Conservation (phyloP, 495 filamentous ascomycete species). For the Arthonia radiata region DNA sequence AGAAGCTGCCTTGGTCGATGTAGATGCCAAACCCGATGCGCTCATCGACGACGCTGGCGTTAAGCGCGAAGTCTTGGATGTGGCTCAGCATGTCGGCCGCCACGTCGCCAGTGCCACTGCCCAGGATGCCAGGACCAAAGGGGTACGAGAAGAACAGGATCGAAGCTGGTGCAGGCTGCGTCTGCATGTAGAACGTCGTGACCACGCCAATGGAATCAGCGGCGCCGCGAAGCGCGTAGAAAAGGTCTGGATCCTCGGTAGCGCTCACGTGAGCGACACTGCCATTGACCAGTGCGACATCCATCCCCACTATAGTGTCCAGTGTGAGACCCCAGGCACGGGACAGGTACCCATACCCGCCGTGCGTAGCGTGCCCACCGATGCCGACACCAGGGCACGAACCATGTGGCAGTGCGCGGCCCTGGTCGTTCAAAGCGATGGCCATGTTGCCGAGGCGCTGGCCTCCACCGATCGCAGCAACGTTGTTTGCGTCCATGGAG, state of each 20-base stretch:
- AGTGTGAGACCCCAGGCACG: conserved; percentile 39
- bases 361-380: conserved; percentile 49
- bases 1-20: no score
- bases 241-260: conserved; percentile 20
- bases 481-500: conserved; percentile 25
- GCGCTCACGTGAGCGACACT: conserved; percentile 17
- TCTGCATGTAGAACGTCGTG: conserved; percentile 36
- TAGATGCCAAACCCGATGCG: conserved; percentile 26
- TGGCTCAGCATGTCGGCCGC: conserved; percentile 19
- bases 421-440: conserved; percentile 28
- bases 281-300: conserved; percentile 41
- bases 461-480: conserved; percentile 43
- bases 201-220: conserved; percentile 37
- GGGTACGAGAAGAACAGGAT: conserved; percentile 28
- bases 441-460: conserved; percentile 35
- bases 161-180: conserved; percentile 27
- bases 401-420: conserved; percentile 43
- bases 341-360: conserved; percentile 36
- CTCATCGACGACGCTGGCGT: conserved; percentile 22
- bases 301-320: conserved; percentile 32
- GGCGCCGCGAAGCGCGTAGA: conserved; percentile 29
- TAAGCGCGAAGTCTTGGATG: conserved; percentile 24
- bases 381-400: conserved; percentile 42
- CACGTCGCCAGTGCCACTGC: conserved; percentile 16
- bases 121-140: conserved; percentile 18